Percentiles rank a stretch among this genome's conserved stretches.
Conservation (phyloP, 768 basidiomycete genomes). For the Hemileccinum rubropunctum region DNA sequence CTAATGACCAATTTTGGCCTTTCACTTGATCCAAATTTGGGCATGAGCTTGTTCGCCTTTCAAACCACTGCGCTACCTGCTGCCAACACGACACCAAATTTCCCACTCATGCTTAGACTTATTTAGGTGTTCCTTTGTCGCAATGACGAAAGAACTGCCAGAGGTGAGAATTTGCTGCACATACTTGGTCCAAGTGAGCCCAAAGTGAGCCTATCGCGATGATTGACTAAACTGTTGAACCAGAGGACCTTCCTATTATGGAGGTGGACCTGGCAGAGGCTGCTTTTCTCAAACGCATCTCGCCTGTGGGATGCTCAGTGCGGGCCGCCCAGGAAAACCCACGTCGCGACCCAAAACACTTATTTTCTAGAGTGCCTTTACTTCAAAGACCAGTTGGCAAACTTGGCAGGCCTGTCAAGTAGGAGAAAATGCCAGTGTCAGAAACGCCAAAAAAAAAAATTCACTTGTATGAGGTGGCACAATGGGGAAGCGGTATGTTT, state of each 20-base stretch:
- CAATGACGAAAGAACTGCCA: not conserved
- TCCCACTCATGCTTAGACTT: not conserved
- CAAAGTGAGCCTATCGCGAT: not conserved
- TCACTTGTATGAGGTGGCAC: not conserved
- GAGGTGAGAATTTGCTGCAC: no score
- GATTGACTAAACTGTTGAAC: not conserved
- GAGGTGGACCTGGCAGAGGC: no score
- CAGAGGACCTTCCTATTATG: not conserved
- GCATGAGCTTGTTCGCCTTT: conserved; percentile 22
- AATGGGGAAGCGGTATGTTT: not conserved
- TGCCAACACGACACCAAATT: not conserved
- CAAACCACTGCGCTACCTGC: not conserved
- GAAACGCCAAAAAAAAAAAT: no score
- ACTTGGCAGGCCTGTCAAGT: no score
- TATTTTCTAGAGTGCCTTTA: no score
- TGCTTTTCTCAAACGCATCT: no score
- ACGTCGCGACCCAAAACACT: no score
- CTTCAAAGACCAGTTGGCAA: no score
- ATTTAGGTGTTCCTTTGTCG: conserved; percentile 25
- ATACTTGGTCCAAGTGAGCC: no score
- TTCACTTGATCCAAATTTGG: conserved; percentile 29
- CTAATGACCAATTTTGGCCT: conserved; percentile 20
- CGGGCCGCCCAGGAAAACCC: no score
- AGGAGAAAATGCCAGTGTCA: no score
- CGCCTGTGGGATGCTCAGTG: no score